Base-by-base conservation (phyloP, 2,329 filamentous ascomycete species). In the Sordariomycetes sp. region DNA sequence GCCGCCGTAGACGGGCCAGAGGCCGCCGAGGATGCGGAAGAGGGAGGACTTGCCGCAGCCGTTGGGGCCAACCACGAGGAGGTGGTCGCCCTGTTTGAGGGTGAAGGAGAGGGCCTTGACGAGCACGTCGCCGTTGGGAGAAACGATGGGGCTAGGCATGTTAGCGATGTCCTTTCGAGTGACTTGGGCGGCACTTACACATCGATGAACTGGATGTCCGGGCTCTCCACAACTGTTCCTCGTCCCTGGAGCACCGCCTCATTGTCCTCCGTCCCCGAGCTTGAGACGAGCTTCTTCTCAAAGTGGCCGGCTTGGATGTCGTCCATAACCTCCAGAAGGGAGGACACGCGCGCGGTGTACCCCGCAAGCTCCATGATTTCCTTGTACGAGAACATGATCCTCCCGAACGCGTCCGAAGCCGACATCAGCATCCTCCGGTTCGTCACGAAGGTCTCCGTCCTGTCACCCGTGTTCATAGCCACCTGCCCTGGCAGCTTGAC, bases 1-100 rank as follows among this genome's bases (percentile, higher is more conserved):
- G 56, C 94, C 94, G 63, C 94, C 93, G 71, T 99, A 99, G 14
- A 97, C 94, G 18, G 94, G 94, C 94, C 94, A 99, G 2, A 99
- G 79, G 0, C 94, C 94, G 61, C 94, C 94, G 1, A 99, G 82
- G 64, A 99, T 99, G 43, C 94, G 86, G 81, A 99, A 99, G 3
- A 99, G 80, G 18, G 89, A 95, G 0, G 90, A 96, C 72, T 99
- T 99, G 50, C 94, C 94, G 71, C 94, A 99, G 43, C 94, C 94
- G 69, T 99, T 99, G 24, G 94, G 94, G 1, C 94, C 94, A 50
- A 97, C 89, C 50, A 99, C 94, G 43, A 99, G 83, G 7, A 99
- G 81, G 65, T 99, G 94, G 60, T 96, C 90, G 58, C 91, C 90
- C 1, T 88, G 87, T 59, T 85, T 82, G 62, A 99, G 89, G 32